Evolutionary conservation across 1,284 basidiomycete genomes (phyloP).

Genomic region (Cutaneotrichosporon daszewskae): DNA sequence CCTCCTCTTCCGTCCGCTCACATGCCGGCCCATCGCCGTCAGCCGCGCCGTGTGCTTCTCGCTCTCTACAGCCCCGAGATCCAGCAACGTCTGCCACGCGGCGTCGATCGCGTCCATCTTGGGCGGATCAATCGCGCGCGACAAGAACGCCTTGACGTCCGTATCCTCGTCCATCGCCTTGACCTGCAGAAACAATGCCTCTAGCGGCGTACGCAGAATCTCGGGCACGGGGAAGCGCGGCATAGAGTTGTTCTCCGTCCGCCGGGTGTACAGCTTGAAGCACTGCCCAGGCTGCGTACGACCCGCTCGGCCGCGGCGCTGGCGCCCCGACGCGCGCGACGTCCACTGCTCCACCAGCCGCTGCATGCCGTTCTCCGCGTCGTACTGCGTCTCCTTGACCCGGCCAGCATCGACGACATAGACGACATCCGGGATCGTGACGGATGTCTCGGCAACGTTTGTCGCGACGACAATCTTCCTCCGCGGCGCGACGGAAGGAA

Average conservation of each 20-base stretch:
- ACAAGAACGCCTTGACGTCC: constrained; percentile 64
- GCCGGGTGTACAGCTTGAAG: constrained; percentile 74
- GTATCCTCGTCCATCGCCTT: constrained; percentile 74
- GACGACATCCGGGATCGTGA: constrained; percentile 85
- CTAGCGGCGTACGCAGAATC: constrained; percentile 82
- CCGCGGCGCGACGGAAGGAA: constrained; percentile 61
- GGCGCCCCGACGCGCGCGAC: constrained; percentile 69
- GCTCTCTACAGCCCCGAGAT: constrained; percentile 71
- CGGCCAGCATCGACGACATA: constrained; percentile 81
- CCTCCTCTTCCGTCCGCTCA: constrained; percentile 49
- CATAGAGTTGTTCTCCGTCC: constrained; percentile 67
- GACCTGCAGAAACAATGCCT: constrained; percentile 73
- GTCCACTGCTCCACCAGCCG: constrained; percentile 65
- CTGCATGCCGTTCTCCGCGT: constrained; percentile 69
- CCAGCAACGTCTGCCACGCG: constrained; percentile 67
- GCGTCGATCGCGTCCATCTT: constrained; percentile 68
- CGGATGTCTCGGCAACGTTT: constrained; percentile 81
- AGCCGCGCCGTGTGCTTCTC: constrained; percentile 55
- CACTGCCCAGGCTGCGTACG: constrained; percentile 72
- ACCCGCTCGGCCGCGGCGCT: constrained; percentile 84
- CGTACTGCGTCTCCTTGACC: constrained; percentile 84
- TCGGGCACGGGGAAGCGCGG: constrained; percentile 72
- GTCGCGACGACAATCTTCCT: constrained; percentile 88
- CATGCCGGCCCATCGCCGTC: constrained; percentile 72
- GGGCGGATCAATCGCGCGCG: constrained; percentile 78